Base-by-base conservation (phyloP, 2,329 filamentous ascomycete genomes). In the Alternaria rosae region DNA sequence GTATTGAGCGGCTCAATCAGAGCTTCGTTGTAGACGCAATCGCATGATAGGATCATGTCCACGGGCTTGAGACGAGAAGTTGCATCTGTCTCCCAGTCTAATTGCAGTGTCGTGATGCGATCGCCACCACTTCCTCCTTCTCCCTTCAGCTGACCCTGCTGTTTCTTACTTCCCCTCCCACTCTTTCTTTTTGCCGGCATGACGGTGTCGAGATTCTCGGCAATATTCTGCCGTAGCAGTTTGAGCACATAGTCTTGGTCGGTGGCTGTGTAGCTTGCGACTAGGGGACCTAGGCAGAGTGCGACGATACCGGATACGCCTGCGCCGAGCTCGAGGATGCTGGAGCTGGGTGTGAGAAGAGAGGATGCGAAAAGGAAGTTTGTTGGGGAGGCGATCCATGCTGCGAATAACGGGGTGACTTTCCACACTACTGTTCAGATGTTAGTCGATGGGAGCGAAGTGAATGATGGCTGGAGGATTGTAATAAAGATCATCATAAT, bases 1-100 rank as follows among this genome's bases (percentile, higher is more conserved):
- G 90, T 87, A n/a, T 95, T 91, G 51, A 98, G 87, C 0, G 94
- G 93, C 44, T 87, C 82, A 23, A 98, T 87, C 4, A 98, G 86
- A 3, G 91, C 87, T 68, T 97, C 92, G 79, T 98, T 99, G 83
- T 96, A 99, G 69, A 99, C 91, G 79, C 94, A 97, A 79, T 99
- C 95, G 75, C 93, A 97, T 5, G 93, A 93, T 35, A 98, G 77
- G 11, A 98, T 83, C 13, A 89, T 80, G 72, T 96, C 91, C 68
- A 95, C 85, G 63, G 88, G 85, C 0, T 85, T 83, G 8, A 83
- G 69, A 5, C 74, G 72, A 1, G 72, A 68, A 2, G 85, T 76
- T 48, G 82, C 79, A 68, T 87, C 84, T 2, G 77, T 78, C 76
- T 98, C 94, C 95, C 95, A 99, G 80, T 99, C 94, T 1, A 97